Base-by-base conservation (phyloP, 1,139 yeast genomes). In the Candida tetrigidarum region DNA sequence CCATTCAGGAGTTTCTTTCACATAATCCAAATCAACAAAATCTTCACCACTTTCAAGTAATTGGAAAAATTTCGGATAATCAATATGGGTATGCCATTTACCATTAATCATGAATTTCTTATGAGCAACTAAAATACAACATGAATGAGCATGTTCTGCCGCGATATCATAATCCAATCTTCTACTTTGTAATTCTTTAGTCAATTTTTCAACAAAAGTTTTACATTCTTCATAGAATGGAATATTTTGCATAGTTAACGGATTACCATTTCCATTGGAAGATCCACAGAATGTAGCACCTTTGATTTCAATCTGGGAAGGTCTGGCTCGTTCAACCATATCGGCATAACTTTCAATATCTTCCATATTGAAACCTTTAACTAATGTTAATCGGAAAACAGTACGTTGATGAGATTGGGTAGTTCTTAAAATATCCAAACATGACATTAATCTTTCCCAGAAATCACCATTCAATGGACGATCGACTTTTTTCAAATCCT, bases 221-320 rank as follows among this genome's bases (percentile, higher is more conserved):
- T 83, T 84, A 60, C 96, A 92, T 62, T 91, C 98, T 52, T 89
- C 96, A 61, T 91, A 91, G 60, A 88, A 91, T 39, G 98, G 98
- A 45, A 91, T 92, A 59, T 91, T 91, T 63, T 90, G 93, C 97
- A 91, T 91, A 3, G 97, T 90, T 54, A 91, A 74, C 39, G 96
- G 93, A 59, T 90, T 90, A 39, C 93, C 92, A 62, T 89, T 86
- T 43, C 86, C 88, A 50, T 69, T 72, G 15, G 89, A 82, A 0
- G 95, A 84, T 0, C 97, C 97, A 67, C 97, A 90, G 67, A 87
- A 91, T 0, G 97, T 91, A 10, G 96, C 97, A 45, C 97, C 97
- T 66, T 91, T 91, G 48, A 91, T 86, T 66, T 91, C 98, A 50
- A 91, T 87, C 57, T 91, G 88, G 34, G 96, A 84, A 2, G 98